A percentile compares a stretch with the other conserved stretches of the same genome.
phyloP scores from a whole-genome alignment of 2,329 filamentous ascomycete species.

The Neopestalotiopsis clavispora region DNA sequence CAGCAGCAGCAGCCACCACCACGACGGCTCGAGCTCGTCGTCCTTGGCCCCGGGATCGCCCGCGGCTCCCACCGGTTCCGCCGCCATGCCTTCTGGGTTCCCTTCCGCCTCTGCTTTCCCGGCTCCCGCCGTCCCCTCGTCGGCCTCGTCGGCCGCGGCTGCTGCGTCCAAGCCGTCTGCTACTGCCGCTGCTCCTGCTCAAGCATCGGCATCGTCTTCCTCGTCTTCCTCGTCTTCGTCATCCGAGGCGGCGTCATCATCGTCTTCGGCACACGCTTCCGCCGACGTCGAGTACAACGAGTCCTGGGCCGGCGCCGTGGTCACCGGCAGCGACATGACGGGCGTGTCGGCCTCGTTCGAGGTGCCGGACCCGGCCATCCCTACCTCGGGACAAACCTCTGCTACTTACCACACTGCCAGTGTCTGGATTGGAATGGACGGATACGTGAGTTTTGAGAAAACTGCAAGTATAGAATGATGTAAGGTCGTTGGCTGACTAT shows the following conservation, averaged over 20 bases:
- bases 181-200: background rate
- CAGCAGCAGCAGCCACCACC: background rate
- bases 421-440: background rate
- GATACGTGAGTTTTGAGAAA: background rate
- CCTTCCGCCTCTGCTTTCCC: background rate
- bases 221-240: background rate
- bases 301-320: background rate
- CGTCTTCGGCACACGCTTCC: background rate
- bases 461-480: background rate
- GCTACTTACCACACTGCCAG: background rate
- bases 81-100: background rate
- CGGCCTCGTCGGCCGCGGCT: background rate
- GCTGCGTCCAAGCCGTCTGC: background rate
- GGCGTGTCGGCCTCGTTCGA: background rate
- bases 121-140: background rate
- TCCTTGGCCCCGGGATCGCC: background rate
- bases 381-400: constrained; percentile 1
- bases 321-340: background rate
- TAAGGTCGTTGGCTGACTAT: background rate
- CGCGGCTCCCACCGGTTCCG: background rate
- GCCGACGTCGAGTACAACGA: background rate
- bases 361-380: background rate
- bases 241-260: background rate
- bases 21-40: background rate
- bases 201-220: background rate